phyloP scores from a whole-genome alignment of 768 basidiomycete species.

The Favolaschia claudopus region DNA sequence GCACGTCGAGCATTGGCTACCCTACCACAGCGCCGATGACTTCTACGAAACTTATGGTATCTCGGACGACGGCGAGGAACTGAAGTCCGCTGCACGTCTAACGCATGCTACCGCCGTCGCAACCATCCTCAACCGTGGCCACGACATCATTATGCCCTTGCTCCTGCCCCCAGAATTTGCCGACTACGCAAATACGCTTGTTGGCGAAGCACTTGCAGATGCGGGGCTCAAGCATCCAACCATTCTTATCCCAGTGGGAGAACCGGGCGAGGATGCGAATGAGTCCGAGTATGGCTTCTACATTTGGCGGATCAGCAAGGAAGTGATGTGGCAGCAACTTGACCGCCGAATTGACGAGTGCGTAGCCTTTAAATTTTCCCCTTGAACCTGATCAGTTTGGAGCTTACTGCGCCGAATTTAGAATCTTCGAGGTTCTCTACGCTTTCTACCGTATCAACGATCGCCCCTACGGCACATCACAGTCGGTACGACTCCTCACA shows the following conservation, averaged over 20 bases:
- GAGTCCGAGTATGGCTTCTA: not conserved
- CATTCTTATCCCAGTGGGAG: not conserved
- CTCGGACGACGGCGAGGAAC: not conserved
- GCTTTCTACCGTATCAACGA: slow-evolving; percentile 6
- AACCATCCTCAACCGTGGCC: not conserved
- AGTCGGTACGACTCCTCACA: not conserved
- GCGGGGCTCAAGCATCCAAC: not conserved
- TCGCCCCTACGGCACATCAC: not conserved
- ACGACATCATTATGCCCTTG: not conserved
- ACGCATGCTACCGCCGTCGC: not conserved
- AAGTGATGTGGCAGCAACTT: slow-evolving; percentile 16
- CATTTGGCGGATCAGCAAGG: slow-evolving; percentile 2
- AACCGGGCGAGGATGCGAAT: not conserved
- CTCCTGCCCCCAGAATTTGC: slow-evolving; percentile 4
- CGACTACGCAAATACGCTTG: not conserved
- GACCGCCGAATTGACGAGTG: slow-evolving; percentile 15
- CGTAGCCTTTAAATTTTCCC: no score
- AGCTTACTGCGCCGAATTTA: no score
- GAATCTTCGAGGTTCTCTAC: slow-evolving; percentile 11
- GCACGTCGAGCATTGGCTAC: not conserved
- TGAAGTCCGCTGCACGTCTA: not conserved
- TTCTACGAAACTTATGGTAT: not conserved
- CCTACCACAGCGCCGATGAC: not conserved
- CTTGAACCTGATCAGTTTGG: no score
- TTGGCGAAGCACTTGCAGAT: not conserved